Conservation (phyloP, 805 yeast species). For the Candida awuae region DNA sequence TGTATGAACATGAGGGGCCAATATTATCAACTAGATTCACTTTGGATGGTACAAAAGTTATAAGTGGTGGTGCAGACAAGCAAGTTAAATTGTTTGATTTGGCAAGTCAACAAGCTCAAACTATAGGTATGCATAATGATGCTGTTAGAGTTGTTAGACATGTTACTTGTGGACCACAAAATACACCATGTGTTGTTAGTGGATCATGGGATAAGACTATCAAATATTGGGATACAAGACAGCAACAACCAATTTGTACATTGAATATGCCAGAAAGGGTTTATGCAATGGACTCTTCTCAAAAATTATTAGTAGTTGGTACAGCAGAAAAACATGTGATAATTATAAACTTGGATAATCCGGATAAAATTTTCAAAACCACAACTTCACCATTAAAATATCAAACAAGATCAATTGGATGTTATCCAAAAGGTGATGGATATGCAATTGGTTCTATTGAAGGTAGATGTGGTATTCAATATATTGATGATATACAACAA, state of each 20-base stretch:
- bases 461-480: constrained; percentile 93
- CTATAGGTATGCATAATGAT: constrained; percentile 79
- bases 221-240: constrained; percentile 90
- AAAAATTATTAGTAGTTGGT: constrained; percentile 81
- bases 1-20: constrained; percentile 86
- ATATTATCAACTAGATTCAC: constrained; percentile 80
- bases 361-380: constrained; percentile 72
- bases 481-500: constrained; percentile 76
- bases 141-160: constrained; percentile 68
- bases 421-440: constrained; percentile 89
- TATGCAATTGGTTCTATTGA: constrained; percentile 90
- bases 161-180: constrained; percentile 79
- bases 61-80: constrained; percentile 87
- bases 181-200: constrained; percentile 74
- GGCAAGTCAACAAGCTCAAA: constrained; percentile 71
- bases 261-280: constrained; percentile 83
- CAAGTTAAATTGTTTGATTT: constrained; percentile 78
- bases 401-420: constrained; percentile 77
- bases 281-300: constrained; percentile 77
- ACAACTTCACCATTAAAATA: constrained; percentile 72
- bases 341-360: constrained; percentile 72
- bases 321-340: constrained; percentile 84
- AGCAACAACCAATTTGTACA: constrained; percentile 73
- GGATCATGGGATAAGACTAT: constrained; percentile 97
- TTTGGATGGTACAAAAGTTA: constrained; percentile 76